Evolutionary conservation across 1,284 basidiomycete species (phyloP).

Genomic region (Trichosporon sp.): DNA sequence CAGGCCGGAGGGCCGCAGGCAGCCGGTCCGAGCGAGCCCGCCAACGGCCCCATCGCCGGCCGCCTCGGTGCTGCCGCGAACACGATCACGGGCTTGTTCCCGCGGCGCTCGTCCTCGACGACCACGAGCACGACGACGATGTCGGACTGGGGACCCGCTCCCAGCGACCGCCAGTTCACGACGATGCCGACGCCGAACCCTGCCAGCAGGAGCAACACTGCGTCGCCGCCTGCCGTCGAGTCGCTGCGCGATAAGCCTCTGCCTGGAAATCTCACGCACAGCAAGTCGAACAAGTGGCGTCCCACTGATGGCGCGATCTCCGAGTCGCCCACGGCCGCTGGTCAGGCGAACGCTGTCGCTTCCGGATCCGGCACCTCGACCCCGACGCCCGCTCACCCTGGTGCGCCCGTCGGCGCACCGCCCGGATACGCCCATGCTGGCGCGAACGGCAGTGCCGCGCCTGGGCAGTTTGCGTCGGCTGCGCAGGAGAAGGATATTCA

Average conservation of each 20-base stretch:
- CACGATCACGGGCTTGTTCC: slow-evolving; percentile 5
- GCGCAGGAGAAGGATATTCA: slow-evolving; percentile 36
- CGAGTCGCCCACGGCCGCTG: background rate
- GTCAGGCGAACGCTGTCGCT: background rate
- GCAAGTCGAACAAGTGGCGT: slow-evolving; percentile 20
- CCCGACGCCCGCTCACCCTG: background rate
- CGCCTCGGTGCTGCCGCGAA: background rate
- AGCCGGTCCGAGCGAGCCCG: background rate
- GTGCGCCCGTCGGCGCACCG: slow-evolving; percentile 19
- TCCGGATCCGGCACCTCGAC: slow-evolving; percentile 11
- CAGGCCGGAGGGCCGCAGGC: background rate
- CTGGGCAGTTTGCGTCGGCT: slow-evolving; percentile 23
- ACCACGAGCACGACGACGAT: slow-evolving; percentile 40
- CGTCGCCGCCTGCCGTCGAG: slow-evolving; percentile 2
- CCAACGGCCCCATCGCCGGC: background rate
- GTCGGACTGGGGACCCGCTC: slow-evolving; percentile 27
- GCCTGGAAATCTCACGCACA: background rate
- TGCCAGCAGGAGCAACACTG: slow-evolving; percentile 12
- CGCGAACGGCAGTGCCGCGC: background rate
- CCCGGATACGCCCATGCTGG: slow-evolving; percentile 26
- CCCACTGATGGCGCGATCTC: slow-evolving; percentile 17
- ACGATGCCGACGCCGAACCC: slow-evolving; percentile 37
- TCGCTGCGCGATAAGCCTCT: background rate
- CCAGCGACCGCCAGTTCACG: slow-evolving; percentile 25
- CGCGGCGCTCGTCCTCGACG: slow-evolving; percentile 40